phyloP scores from a whole-genome alignment of 148 eudicot genomes.

The Simmondsia chinensis region DNA sequence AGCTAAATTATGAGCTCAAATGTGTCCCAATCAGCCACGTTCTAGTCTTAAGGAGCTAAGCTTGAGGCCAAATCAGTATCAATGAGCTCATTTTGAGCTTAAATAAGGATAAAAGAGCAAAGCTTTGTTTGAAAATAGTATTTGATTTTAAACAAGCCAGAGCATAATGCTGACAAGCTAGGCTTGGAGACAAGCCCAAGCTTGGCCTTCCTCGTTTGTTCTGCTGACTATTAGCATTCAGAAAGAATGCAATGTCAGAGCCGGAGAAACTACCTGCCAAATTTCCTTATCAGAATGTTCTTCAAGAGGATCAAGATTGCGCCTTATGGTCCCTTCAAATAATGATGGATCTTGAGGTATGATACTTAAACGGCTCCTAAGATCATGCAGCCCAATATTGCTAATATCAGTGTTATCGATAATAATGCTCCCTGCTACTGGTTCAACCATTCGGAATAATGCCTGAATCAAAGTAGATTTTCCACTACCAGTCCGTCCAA shows the following conservation, averaged over 20 bases:
- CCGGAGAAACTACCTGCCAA: conserved; percentile 54
- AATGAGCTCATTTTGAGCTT: too few relatives aligned
- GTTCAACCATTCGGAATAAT: conserved; percentile 81
- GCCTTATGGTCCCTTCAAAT: conserved; percentile 92
- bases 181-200: background rate
- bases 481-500: conserved; percentile 98
- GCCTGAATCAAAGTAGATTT: conserved; percentile 94
- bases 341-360: conserved; percentile 97
- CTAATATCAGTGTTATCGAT: conserved; percentile 79
- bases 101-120: too few relatives aligned
- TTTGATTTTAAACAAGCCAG: too few relatives aligned
- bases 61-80: too few relatives aligned
- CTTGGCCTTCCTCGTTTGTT: too few relatives aligned
- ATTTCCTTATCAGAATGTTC: conserved; percentile 78
- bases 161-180: too few relatives aligned
- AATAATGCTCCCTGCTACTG: conserved; percentile 70
- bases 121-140: too few relatives aligned
- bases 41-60: too few relatives aligned
- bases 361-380: conserved; percentile 86
- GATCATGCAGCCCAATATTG: conserved; percentile 94
- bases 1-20: too few relatives aligned
- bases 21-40: too few relatives aligned
- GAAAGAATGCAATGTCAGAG: background rate
- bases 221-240: background rate
- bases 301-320: conserved; percentile 87